Conservation (phyloP, 2,329 filamentous ascomycete genomes). For the Penicillium sp. region DNA sequence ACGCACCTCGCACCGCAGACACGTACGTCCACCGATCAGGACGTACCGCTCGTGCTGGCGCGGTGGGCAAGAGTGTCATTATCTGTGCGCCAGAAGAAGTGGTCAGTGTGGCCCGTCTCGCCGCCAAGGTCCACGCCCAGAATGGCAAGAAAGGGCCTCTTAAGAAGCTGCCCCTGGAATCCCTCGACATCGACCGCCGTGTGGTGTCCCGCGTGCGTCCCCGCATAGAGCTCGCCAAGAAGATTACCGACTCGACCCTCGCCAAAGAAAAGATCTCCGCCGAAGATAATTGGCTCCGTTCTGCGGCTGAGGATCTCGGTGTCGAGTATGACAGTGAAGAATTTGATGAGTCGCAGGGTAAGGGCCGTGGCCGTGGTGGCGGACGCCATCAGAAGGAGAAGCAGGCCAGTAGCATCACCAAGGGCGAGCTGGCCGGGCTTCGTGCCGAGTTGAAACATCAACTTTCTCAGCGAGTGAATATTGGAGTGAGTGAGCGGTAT, state of each 20-base stretch:
- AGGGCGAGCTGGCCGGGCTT: conserved; percentile 70
- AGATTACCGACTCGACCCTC: conserved; percentile 76
- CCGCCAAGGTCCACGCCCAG: conserved; percentile 79
- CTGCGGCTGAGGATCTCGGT: conserved; percentile 86
- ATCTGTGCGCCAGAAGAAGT: conserved; percentile 93
- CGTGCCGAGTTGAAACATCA: conserved; percentile 72
- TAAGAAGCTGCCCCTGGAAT: conserved; percentile 66
- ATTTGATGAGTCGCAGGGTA: conserved; percentile 67
- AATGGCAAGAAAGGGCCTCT: conserved; percentile 51
- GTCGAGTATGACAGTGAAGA: conserved; percentile 93
- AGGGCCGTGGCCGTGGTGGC: conserved; percentile 72
- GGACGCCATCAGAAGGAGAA: conserved; percentile 75
- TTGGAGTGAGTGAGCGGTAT: conserved; percentile 85
- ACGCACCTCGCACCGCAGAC: conserved; percentile 87
- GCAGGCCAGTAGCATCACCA: conserved; percentile 66
- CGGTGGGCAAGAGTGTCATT: conserved; percentile 77
- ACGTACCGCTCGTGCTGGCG: conserved; percentile 82
- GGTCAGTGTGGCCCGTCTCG: conserved; percentile 75
- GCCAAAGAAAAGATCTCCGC: conserved; percentile 85
- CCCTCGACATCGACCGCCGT: conserved; percentile 79
- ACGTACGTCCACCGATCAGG: conserved; percentile 95
- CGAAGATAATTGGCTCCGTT: conserved; percentile 81
- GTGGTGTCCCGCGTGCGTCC: conserved; percentile 75
- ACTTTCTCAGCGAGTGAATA: conserved; percentile 73
- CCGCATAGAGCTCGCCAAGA: conserved; percentile 78